Conservation (phyloP, 257 asterid species). For the Ilex aquifolium region DNA sequence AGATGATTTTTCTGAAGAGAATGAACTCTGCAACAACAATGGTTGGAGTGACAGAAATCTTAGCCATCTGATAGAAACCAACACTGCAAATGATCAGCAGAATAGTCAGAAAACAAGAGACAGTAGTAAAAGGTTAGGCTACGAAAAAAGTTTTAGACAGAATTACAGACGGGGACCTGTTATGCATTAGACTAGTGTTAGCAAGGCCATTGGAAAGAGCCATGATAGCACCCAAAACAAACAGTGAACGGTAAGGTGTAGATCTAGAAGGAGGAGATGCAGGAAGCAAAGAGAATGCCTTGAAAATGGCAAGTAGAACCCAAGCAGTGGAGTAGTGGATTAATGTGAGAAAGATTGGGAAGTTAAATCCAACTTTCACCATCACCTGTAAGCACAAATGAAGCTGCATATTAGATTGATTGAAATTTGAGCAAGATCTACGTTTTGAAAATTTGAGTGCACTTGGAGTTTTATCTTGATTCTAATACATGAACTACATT, state of each 20-base stretch:
- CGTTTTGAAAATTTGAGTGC: neutral
- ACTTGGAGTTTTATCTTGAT: too few relatives aligned
- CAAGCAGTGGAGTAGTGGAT: slow-evolving; percentile 76
- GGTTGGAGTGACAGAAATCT: slow-evolving; percentile 88
- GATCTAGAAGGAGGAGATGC: slow-evolving; percentile 66
- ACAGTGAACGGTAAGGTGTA: slow-evolving; percentile 69
- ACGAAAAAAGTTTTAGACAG: neutral
- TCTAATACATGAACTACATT: too few relatives aligned
- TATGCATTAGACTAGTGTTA: slow-evolving; percentile 66
- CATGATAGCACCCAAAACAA: slow-evolving; percentile 82
- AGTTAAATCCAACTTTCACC: slow-evolving; percentile 88
- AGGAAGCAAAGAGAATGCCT: slow-evolving; percentile 59
- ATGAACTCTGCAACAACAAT: slow-evolving; percentile 69
- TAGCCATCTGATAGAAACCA: slow-evolving; percentile 95
- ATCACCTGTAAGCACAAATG: slow-evolving; percentile 44
- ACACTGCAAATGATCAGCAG: slow-evolving; percentile 20
- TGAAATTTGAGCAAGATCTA: neutral
- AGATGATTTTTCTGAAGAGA: slow-evolving; percentile 48
- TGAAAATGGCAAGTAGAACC: slow-evolving; percentile 68
- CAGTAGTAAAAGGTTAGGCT: neutral
- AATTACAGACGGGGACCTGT: slow-evolving; percentile 43
- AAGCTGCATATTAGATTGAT: neutral
- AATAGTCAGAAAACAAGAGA: slow-evolving; percentile 23
- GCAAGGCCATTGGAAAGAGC: slow-evolving; percentile 89
- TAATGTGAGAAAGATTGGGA: slow-evolving; percentile 74